These are phyloP conservation scores for Coprinopsis strossmayeri DNA, from an alignment of 768 basidiomycete genomes.

Conservation along the genomic window DNA sequence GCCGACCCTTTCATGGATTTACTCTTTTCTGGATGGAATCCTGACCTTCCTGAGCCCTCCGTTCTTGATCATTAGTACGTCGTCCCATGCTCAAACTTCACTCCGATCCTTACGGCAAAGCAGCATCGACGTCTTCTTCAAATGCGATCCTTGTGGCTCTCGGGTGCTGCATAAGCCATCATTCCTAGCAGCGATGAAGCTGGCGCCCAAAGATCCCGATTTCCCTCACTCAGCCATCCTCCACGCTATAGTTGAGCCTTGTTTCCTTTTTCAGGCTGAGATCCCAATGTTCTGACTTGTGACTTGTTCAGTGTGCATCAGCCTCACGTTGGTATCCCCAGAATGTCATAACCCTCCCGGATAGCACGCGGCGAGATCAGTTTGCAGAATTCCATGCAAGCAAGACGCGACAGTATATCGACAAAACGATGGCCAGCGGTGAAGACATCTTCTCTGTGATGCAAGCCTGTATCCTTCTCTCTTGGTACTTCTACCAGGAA, in stretches of 20 bases:
- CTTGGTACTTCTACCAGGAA: constrained; percentile 90
- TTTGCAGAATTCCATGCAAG: constrained; percentile 85
- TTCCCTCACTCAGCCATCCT: constrained; percentile 89
- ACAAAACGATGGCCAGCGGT: constrained; percentile 85
- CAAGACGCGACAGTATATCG: constrained; percentile 84
- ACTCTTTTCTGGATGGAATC: constrained; percentile 76
- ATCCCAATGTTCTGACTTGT: constrained; percentile 13
- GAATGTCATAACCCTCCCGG: constrained; percentile 57
- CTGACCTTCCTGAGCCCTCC: constrained; percentile 73
- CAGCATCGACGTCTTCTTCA: constrained; percentile 85
- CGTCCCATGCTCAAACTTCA: constrained; percentile 4
- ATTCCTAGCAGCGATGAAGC: constrained; percentile 71
- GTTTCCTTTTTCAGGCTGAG: not conserved
- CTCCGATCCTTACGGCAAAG: constrained; percentile 9
- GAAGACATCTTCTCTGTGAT: constrained; percentile 82
- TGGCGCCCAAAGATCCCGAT: constrained; percentile 72
- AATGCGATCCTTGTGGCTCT: constrained; percentile 81
- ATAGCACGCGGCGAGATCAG: constrained; percentile 73
- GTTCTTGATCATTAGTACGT: constrained; percentile 71
- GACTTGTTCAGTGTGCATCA: constrained; percentile 59
- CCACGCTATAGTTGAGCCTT: constrained; percentile 73
- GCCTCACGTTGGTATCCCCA: constrained; percentile 80
- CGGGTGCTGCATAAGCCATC: constrained; percentile 77
- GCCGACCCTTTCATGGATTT: constrained; percentile 58
- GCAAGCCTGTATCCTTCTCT: constrained; percentile 80